A percentile compares a stretch with the other conserved stretches of the same genome.
These are phyloP conservation scores for Triticum monococcum DNA, from an alignment of 176 grass and related monocot genomes.

Conservation along the genomic window DNA sequence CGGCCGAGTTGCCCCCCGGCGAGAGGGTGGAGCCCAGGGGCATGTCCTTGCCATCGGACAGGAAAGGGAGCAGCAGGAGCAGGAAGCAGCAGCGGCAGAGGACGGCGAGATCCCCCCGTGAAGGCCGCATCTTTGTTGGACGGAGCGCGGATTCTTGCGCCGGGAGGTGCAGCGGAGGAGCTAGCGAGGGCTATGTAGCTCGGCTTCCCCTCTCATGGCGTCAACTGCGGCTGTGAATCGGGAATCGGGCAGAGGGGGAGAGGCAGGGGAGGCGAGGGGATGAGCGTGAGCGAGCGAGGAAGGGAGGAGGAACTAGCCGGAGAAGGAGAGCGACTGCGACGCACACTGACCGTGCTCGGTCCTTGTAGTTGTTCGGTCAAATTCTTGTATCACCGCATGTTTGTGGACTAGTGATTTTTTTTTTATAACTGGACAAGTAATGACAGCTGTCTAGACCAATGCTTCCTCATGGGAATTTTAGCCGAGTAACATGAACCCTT, in stretches of 20 bases:
- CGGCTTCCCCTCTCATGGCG: constrained; percentile 20
- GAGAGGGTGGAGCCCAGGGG: constrained; percentile 59
- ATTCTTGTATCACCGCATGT: not conserved
- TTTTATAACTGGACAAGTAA: too few relatives aligned
- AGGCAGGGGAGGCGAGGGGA: constrained; percentile 6
- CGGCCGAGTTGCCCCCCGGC: constrained; percentile 30
- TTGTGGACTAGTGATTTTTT: too few relatives aligned
- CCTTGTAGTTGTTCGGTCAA: not conserved
- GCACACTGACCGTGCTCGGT: not conserved
- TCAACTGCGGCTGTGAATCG: not conserved
- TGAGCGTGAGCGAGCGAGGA: not conserved
- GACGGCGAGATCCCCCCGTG: not conserved
- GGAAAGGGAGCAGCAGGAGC: constrained; percentile 35
- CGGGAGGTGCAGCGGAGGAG: not conserved
- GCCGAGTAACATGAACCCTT: too few relatives aligned
- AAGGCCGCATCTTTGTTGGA: constrained; percentile 43
- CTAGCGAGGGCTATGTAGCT: not conserved
- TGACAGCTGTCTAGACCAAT: too few relatives aligned
- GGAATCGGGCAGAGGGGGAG: not conserved
- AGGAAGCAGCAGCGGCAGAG: not conserved
- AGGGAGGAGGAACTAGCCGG: not conserved
- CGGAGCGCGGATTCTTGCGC: not conserved
- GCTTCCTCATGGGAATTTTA: too few relatives aligned
- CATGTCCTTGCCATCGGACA: constrained; percentile 46
- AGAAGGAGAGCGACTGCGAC: not conserved